phyloP scores from a whole-genome alignment of 1,139 yeast genomes.

The Lodderomyces orthopsilosis region DNA sequence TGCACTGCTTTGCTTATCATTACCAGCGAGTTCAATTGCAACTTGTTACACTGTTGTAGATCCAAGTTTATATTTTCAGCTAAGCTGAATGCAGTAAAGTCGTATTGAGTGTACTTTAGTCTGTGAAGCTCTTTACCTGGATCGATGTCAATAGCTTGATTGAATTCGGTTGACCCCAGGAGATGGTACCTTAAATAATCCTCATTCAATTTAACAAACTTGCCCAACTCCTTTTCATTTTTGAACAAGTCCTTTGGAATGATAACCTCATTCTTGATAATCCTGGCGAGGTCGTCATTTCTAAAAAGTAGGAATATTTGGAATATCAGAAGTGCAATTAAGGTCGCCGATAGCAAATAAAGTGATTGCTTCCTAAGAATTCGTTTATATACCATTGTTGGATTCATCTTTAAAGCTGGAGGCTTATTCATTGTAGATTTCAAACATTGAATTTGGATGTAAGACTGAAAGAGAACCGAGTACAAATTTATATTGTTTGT shows the following conservation, averaged over 20 bases:
- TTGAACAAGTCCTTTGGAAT: constrained; percentile 20
- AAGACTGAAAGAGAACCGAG: neutral
- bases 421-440: neutral
- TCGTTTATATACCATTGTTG: neutral
- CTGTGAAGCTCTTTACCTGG: constrained; percentile 3
- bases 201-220: constrained; percentile 12
- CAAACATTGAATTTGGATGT: neutral
- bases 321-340: neutral
- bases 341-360: constrained; percentile 2
- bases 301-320: neutral
- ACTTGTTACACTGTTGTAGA: constrained; percentile 17
- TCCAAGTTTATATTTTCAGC: constrained; percentile 17
- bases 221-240: constrained; percentile 14
- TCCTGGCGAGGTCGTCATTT: constrained; percentile 2
- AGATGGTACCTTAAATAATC: constrained; percentile 13
- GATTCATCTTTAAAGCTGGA: neutral
- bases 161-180: constrained; percentile 15
- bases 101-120: constrained; percentile 16
- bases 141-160: constrained; percentile 10
- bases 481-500: neutral
- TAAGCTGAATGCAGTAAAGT: constrained; percentile 16
- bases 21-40: constrained; percentile 14
- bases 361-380: neutral
- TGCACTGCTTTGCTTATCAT: constrained; percentile 20
- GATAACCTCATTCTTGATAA: constrained; percentile 19